Base-by-base conservation (phyloP, 177 flowering plant species). In the Telopea speciosissima region DNA sequence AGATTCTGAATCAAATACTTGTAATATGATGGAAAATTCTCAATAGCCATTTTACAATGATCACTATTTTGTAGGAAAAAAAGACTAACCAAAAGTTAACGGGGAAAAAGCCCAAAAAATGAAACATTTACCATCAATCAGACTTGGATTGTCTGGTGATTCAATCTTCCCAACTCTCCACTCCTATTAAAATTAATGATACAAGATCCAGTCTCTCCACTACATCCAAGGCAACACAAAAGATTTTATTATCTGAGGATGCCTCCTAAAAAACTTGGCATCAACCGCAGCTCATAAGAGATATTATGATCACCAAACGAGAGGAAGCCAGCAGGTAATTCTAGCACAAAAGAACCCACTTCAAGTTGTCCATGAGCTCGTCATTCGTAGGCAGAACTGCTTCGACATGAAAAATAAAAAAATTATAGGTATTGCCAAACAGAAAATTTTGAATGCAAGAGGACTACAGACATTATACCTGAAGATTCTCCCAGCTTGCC, bases 1-100 rank as follows among this genome's bases (percentile, higher is more conserved):
- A 36, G 40, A 3, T 36, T 58, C 23, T 58, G 42, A 26, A 28
- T 63, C 65, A 63, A 63, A 12, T 16, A 19, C 21, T 26, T 62
- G 19, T 25, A 24, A 24, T 62, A 13, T 62, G 7, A 80, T 56
- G 66, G 36, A 42, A 63, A 60, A 49, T 69, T 68, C 77, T 68
- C 73, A 73, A 66, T 68, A 73, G 31, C 70, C 49, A 81, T 68
- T 66, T 73, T 78, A 78, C 83, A 81, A 78, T 63, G 70, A 66
- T 16, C 24, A 28, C 73, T 36, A 63, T 62, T 45, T 42, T 62
- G 13, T 14, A 19, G 33, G 28, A 56, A 42, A 21, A 24, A 14
- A n/a, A 58, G 23, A n/a, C n/a, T n/a, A 7, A 58, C 10, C 36
- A 26, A 12, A 16, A 75, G 24, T 19, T 21, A 24, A 45, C 36